A percentile compares a stretch with the other conserved stretches of the same genome.
phyloP scores from a whole-genome alignment of 805 yeast species.

The Cyberlindnera nakhonratchasimensis region DNA sequence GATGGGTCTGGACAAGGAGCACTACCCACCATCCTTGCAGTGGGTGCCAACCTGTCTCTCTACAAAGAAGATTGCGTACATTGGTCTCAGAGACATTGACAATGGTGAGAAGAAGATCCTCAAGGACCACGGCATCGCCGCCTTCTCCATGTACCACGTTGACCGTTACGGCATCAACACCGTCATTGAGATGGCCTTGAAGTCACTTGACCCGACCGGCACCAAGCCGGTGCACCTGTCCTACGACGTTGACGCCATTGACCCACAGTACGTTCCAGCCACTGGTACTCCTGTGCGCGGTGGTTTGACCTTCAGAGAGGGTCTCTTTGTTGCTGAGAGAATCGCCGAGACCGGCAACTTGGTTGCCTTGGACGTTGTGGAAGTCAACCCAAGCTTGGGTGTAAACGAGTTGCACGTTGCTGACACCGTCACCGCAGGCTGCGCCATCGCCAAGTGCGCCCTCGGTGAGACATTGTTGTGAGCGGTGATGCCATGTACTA shows the following conservation, averaged over 20 bases:
- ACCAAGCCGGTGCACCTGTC: conserved; percentile 78
- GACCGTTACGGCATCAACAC: conserved; percentile 90
- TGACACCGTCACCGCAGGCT: conserved; percentile 86
- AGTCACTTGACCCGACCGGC: conserved; percentile 67
- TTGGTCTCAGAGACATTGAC: conserved; percentile 93
- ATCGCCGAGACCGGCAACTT: conserved; percentile 87
- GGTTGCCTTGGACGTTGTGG: conserved; percentile 87
- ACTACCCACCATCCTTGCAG: conserved; percentile 66
- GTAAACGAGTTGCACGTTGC: conserved; percentile 68
- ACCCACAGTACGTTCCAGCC: conserved; percentile 91
- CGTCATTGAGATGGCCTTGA: conserved; percentile 89
- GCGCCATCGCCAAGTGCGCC: conserved; percentile 90
- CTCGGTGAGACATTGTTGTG: conserved; percentile 76
- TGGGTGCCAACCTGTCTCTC: conserved; percentile 78
- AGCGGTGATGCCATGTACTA: no score
- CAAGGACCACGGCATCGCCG: conserved; percentile 67
- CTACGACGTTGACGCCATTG: conserved; percentile 96
- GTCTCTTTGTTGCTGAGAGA: conserved; percentile 87
- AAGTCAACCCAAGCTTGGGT: conserved; percentile 87
- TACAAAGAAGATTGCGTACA: conserved; percentile 76
- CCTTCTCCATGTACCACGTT: conserved; percentile 93
- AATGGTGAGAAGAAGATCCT: conserved; percentile 75
- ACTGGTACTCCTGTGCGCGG: conserved; percentile 98
- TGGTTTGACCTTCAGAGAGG: conserved; percentile 92
- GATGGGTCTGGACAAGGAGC: conserved; percentile 69